A percentile compares a stretch with the other conserved stretches of the same genome.
Conservation (phyloP, 139 green algal genomes). For the Volvox reticuliferus region DNA sequence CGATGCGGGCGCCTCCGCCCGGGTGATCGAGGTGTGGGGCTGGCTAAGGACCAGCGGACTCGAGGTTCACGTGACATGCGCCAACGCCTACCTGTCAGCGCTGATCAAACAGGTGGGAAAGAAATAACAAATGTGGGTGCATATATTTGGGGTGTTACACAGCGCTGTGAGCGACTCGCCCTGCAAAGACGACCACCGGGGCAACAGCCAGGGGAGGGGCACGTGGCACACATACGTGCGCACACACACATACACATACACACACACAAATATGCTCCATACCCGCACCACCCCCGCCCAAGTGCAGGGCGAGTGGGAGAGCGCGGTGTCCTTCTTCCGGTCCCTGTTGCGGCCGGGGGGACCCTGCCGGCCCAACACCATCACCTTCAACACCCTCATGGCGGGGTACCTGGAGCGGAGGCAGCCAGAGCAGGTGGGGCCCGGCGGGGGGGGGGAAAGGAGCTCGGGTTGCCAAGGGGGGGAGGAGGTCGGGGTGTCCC, state of each 20-base stretch:
- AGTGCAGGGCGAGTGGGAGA: slow-evolving; percentile 69
- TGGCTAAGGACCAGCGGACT: slow-evolving; percentile 73
- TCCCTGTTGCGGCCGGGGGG: slow-evolving; percentile 55
- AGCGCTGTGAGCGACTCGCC: too few species aligned
- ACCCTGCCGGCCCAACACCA: slow-evolving; percentile 69
- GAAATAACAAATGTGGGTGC: background rate
- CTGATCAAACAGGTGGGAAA: slow-evolving; percentile 70
- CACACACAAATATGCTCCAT: background rate
- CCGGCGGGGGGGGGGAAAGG: background rate
- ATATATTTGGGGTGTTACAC: background rate
- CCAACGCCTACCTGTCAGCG: slow-evolving; percentile 78
- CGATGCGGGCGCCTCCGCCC: slow-evolving; percentile 52
- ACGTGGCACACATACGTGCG: too few species aligned
- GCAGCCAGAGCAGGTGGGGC: slow-evolving; percentile 50
- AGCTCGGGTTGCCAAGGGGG: background rate
- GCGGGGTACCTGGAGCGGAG: slow-evolving; percentile 60
- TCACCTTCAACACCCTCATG: slow-evolving; percentile 83
- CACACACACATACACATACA: background rate
- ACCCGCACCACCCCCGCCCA: slow-evolving; percentile 10
- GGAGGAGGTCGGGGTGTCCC: too few species aligned
- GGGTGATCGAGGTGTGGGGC: slow-evolving; percentile 69
- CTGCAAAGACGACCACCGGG: too few species aligned
- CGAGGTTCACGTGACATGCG: slow-evolving; percentile 74
- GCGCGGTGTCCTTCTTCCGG: slow-evolving; percentile 67
- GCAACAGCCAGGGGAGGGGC: too few species aligned